A percentile compares a stretch with the other conserved stretches of the same genome.
Conservation (phyloP, 768 basidiomycete genomes). For the Calocybe indica region DNA sequence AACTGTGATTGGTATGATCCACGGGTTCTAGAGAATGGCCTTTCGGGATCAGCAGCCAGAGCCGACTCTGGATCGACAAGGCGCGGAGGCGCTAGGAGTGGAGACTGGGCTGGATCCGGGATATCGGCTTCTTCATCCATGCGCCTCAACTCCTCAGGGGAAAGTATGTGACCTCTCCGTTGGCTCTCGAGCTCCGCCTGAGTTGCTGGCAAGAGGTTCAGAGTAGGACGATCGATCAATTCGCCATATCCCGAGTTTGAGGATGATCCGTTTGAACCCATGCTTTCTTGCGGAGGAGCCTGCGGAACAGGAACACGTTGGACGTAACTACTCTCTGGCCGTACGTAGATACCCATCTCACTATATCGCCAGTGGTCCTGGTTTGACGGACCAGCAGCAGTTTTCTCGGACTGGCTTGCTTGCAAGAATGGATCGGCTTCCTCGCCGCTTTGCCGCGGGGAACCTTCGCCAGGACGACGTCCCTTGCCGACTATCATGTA, state of each 20-base stretch:
- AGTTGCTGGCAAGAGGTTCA: slow-evolving; percentile 27
- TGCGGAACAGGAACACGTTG: slow-evolving; percentile 33
- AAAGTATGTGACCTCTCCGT: slow-evolving; percentile 24
- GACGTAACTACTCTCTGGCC: slow-evolving; percentile 21
- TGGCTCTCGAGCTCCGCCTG: slow-evolving; percentile 26
- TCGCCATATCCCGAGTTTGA: slow-evolving; percentile 39
- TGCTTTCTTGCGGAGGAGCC: slow-evolving; percentile 22
- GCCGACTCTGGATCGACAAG: slow-evolving; percentile 25
- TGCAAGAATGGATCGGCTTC: slow-evolving; percentile 63
- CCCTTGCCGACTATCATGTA: slow-evolving; percentile 24
- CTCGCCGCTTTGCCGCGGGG: slow-evolving; percentile 64
- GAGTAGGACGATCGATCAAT: slow-evolving; percentile 35
- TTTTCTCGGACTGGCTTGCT: slow-evolving; percentile 18
- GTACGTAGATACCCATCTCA: slow-evolving; percentile 15
- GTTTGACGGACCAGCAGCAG: slow-evolving; percentile 2
- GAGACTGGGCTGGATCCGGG: slow-evolving; percentile 20
- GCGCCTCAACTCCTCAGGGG: slow-evolving; percentile 29
- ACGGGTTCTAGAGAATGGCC: slow-evolving; percentile 8
- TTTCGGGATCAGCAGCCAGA: slow-evolving; percentile 13
- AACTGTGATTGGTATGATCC: slow-evolving; percentile 21
- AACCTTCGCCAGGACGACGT: slow-evolving; percentile 52
- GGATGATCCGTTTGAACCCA: slow-evolving; percentile 33
- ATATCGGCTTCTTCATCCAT: slow-evolving; percentile 30
- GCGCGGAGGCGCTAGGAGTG: slow-evolving; percentile 27
- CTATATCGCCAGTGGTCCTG: too few species aligned